Evolutionary conservation across 148 eudicot genomes (phyloP), one percentile per base, ranked within the genome.

Genomic region (Camellia sinensis): DNA sequence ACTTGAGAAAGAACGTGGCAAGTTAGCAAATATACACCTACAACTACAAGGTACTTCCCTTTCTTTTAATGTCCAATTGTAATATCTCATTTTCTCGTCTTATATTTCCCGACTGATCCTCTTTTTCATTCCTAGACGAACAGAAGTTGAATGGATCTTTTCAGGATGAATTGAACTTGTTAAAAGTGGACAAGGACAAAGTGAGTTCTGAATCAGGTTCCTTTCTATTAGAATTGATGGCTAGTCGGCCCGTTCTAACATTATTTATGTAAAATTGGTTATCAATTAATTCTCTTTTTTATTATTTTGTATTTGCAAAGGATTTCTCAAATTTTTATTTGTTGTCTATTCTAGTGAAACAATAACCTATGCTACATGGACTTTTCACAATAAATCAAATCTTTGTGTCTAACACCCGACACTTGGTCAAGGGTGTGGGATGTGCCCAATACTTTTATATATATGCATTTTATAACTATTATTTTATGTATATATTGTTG

Each of bases 1-100:
- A 67, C 87, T 92, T 82, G 89, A 92, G 53, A 91, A 86, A 79
- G 95, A 91, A 77, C 91, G 82, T 80, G 86, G 71, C 66, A 89
- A 78, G 73, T 83, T 88, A 85, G 86, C 87, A 70, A 86, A 80
- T 79, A 45, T 90, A 69, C 89, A 87, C 79, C 78, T 85, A 50
- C 89, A 84, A 80, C 80, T 93, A 82, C 91, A 88, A 90, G 97
- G 99, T 96, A 85, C 53, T 56, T 40, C 69, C 59, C 5, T 41
- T 3, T 75, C 72, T 46, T 76, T 18, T 59, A 17, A 44, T 11
- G 71, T 76, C 56, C 46, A 78, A 45, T 29, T 52, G 43, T 67
- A 73, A 52, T n/a, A 44, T 22, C 45, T 18, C 3, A 66, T 65
- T 50, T 18, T 46, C 48, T 63, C 19, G 37, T 74, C 64, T 69